Evolutionary conservation across 23 red algal species (phyloP).

Genomic region (Gracilaria vermiculophylla): DNA sequence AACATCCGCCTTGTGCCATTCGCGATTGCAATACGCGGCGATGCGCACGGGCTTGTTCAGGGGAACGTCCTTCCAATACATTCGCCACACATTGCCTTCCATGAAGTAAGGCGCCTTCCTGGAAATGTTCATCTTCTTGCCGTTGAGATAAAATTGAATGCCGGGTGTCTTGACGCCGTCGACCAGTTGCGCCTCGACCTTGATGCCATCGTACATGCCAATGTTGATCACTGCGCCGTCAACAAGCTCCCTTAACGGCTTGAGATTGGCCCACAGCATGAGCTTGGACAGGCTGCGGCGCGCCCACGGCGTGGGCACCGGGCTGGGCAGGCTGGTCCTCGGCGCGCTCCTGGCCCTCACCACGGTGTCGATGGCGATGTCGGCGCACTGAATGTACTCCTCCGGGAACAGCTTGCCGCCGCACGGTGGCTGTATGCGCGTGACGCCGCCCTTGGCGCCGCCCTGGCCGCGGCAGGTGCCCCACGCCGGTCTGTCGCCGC

Average conservation of each 20-base stretch:
- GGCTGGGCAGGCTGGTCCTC: neutral
- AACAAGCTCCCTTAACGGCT: neutral
- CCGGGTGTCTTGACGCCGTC: neutral
- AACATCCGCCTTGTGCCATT: neutral
- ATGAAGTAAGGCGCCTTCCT: neutral
- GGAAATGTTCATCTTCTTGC: neutral
- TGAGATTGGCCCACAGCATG: neutral
- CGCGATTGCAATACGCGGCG: neutral
- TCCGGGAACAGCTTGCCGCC: conserved; percentile 18
- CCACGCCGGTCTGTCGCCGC: neutral
- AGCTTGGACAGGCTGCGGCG: neutral
- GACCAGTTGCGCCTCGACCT: neutral
- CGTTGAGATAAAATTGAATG: neutral
- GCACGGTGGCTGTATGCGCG: neutral
- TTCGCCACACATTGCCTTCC: neutral
- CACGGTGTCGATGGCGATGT: conserved; percentile 22
- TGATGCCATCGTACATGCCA: neutral
- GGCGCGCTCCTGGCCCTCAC: neutral
- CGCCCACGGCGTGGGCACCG: neutral
- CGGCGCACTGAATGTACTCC: conserved; percentile 44
- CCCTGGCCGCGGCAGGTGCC: neutral
- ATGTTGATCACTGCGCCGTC: neutral
- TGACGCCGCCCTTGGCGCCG: neutral
- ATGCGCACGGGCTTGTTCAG: neutral
- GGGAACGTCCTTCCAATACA: neutral